Evolutionary conservation across 2,329 filamentous ascomycete species (phyloP).

Genomic region (Neofusicoccum laricinum): DNA sequence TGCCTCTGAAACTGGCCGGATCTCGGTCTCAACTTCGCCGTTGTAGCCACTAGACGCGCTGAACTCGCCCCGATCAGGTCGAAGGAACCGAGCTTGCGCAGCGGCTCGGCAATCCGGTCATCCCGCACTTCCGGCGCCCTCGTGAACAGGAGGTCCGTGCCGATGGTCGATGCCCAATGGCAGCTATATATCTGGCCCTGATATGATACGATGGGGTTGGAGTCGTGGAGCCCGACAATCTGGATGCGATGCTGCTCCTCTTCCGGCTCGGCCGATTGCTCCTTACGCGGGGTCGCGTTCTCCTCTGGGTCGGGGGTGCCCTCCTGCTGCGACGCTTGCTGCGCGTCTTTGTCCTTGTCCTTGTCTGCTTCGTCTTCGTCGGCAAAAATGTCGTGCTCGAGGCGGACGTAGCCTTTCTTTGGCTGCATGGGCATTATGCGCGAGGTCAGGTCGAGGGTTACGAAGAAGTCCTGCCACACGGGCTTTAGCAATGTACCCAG

Average conservation of each 20-base stretch:
- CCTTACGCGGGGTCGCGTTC: slow-evolving; percentile 1
- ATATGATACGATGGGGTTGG: slow-evolving; percentile 76
- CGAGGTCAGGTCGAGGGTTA: slow-evolving; percentile 57
- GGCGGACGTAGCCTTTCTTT: slow-evolving; percentile 1
- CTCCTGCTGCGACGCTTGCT: background rate
- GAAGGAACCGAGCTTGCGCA: slow-evolving; percentile 53
- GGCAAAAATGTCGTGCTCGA: slow-evolving; percentile 11
- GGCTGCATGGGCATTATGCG: slow-evolving; percentile 25
- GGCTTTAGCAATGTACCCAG: background rate
- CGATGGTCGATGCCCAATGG: slow-evolving; percentile 77
- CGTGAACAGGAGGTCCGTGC: slow-evolving; percentile 76
- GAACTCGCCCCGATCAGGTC: slow-evolving; percentile 71
- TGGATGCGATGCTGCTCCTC: slow-evolving; percentile 53
- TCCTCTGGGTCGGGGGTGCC: background rate
- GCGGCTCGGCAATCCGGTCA: slow-evolving; percentile 37
- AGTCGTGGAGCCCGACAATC: slow-evolving; percentile 76
- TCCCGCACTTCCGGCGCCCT: slow-evolving; percentile 21
- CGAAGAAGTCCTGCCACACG: slow-evolving; percentile 52
- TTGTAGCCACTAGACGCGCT: slow-evolving; percentile 66
- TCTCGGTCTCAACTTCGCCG: slow-evolving; percentile 54
- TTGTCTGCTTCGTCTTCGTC: slow-evolving; percentile 1
- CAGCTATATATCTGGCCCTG: slow-evolving; percentile 75
- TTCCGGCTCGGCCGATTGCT: background rate
- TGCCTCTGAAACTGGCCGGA: slow-evolving; percentile 19
- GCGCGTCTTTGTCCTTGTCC: background rate